Base-by-base conservation (phyloP, 306 rosid genomes). In the Pterocarpus santalinus region DNA sequence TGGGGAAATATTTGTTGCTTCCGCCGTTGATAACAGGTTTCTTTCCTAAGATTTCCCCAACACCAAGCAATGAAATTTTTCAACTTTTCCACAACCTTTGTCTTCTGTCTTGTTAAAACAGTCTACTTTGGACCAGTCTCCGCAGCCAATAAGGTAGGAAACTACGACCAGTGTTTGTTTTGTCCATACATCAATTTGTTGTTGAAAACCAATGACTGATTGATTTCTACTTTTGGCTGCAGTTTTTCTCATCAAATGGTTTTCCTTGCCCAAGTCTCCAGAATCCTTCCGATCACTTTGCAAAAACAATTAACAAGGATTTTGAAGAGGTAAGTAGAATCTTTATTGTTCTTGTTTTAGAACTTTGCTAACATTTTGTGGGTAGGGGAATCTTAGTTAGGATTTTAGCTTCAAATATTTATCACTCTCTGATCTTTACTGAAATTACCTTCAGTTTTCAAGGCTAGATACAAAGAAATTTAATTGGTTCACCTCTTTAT, bases 251-350 rank as follows among this genome's bases (percentile, higher is more conserved):
- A 36, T 81, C 81, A 72, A 83, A 80, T 80, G 97, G 94, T 64
- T 93, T 88, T 69, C 94, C 96, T 2, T 93, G 97, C 71, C 94
- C 97, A 12, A 64, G 83, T 75, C 94, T 86, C 65, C 86, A 84
- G 41, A 86, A 83, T 69, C 96, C 94, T 56, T 87, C 96, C 9
- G 97, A 93, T 79, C 94, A 91, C 85, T 93, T 85, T 39, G 78
- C 91, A 30, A 87, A 77, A 77, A 87, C 85, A 74, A 89, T 93
- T 30, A 93, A 93, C 90, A 89, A 82, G 64, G 97, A 93, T 57
- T 93, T 93, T 67, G 90, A 79, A 12, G 82, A 76, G 89, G 96
- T 87, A 83, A 53, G 44, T 65, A 16, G 11, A 46, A 8, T 17
- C 16, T 36, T 15, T 17, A 30, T 17, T 11, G 7, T 60, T 64